Percentiles rank a stretch among this genome's conserved stretches.
Conservation (phyloP, 345 rosid species). For the Cardamine resedifolia region DNA sequence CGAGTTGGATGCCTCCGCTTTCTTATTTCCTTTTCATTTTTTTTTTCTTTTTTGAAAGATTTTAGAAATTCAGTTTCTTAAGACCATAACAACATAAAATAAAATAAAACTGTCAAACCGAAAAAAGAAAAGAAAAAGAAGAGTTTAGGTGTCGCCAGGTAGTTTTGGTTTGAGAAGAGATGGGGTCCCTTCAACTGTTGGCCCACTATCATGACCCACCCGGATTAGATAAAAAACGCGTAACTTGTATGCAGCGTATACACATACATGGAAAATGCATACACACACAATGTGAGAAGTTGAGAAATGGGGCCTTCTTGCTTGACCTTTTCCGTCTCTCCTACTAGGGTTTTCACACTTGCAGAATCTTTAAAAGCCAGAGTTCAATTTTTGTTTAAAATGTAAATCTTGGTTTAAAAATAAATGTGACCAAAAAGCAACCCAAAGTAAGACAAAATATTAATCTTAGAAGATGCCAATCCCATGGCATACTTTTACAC, state of each 20-base stretch:
- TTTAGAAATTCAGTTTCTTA: not conserved
- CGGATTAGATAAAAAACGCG: not conserved
- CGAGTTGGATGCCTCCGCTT: slow-evolving; percentile 34
- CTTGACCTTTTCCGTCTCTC: slow-evolving; percentile 54
- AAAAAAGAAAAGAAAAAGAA: slow-evolving; percentile 14
- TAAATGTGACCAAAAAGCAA: slow-evolving; percentile 36
- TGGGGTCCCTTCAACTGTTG: slow-evolving; percentile 26
- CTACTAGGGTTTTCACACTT: slow-evolving; percentile 50
- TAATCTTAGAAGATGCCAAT: slow-evolving; percentile 31
- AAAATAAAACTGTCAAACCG: slow-evolving; percentile 8
- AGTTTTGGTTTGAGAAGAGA: slow-evolving; percentile 20
- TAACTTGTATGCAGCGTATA: not conserved
- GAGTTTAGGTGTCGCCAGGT: slow-evolving; percentile 38
- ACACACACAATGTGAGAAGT: not conserved
- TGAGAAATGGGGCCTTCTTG: slow-evolving; percentile 38
- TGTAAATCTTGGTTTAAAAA: not conserved
- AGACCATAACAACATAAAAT: not conserved
- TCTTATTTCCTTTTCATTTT: not conserved
- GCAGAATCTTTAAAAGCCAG: slow-evolving; percentile 48
- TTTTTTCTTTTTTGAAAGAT: not conserved
- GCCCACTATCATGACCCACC: not conserved
- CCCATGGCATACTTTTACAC: slow-evolving; percentile 42
- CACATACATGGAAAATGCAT: not conserved
- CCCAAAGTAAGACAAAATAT: slow-evolving; percentile 34
- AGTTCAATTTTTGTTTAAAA: not conserved